Evolutionary conservation across 352 stramenopile genomes (phyloP), one percentile per base, ranked within the genome.

Genomic region (Phytopythium montanum): DNA sequence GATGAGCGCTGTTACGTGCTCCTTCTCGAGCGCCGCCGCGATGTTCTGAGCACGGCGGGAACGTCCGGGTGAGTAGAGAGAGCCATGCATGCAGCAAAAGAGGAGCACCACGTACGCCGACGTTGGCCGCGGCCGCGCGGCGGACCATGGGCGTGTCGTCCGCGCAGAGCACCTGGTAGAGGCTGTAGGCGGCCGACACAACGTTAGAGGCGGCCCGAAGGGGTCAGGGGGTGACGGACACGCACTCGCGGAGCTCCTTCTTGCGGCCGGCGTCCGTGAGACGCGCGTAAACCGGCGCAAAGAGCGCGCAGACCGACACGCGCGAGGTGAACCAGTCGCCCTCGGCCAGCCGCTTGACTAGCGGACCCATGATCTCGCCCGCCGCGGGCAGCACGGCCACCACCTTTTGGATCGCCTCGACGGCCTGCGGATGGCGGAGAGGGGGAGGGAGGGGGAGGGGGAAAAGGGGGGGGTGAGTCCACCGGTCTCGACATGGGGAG

Each of bases 311-410:
- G n/a, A 88, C 87, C 21, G 85, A 94, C 39, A 96, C 85, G 31
- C 85, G 85, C 44, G 87, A 92, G 59, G 87, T 96, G 70, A 96
- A 96, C 87, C 87, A 96, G 67, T 96, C 87, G 62, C 80, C 80
- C 53, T 95, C 84, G 38, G 78, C 76, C 46, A 96, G 70, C 19
- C 87, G 79, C 75, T 89, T 90, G 63, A 87, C 65, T 28, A 94
- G 67, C n/a, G 85, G 85, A 52, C 86, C 74, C 59, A 90, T 82
- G 39, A 87, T 64, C 26, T 92, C 79, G 21, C 75, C 80, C 33
- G 71, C 80, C 60, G 72, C 80, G 31, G 79, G 81, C 42, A 91
- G 42, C 29, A 90, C 81, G 26, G 66, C 75, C 53, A 80, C 72
- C 36, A 91, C 76, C 62, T 91, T 94, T 41, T 90, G 77, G 60